Percentiles rank a stretch among this genome's conserved stretches.
Evolutionary conservation across 164 flowering plant genomes (phyloP).

Genomic region (Tetrastigma voinierianum): DNA sequence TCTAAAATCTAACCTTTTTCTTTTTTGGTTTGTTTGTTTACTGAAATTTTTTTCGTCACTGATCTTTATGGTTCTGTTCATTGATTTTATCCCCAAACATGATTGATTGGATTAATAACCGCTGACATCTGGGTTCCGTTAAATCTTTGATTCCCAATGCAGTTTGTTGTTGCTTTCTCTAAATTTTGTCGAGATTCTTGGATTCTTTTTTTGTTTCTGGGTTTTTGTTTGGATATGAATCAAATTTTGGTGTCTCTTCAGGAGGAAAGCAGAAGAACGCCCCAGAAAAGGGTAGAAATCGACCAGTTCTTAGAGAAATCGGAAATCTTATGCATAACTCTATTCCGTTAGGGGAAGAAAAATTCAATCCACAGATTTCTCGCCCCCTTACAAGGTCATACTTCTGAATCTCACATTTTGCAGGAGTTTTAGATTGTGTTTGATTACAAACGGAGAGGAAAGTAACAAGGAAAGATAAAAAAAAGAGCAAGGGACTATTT

Average conservation of each 20-base stretch:
- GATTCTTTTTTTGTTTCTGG: not conserved
- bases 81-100: not conserved
- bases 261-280: conserved; percentile 29
- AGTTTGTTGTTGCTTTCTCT: too few relatives aligned
- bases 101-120: not conserved
- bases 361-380: conserved; percentile 7
- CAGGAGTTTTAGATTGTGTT: too few relatives aligned
- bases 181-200: too few relatives aligned
- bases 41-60: not conserved
- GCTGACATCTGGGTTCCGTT: not conserved
- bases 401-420: not conserved
- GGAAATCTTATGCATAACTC: conserved; percentile 29
- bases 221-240: not conserved
- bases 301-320: conserved; percentile 44
- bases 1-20: not conserved
- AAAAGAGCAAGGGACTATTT: too few relatives aligned
- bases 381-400: conserved; percentile 22
- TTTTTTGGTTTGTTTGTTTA: not conserved
- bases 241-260: not conserved
- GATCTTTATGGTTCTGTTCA: not conserved
- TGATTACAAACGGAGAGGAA: too few relatives aligned
- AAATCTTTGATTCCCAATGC: too few relatives aligned
- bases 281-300: conserved; percentile 28
- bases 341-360: conserved; percentile 24
- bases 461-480: too few relatives aligned